Percentiles rank a stretch among this genome's conserved stretches.
These are phyloP conservation scores for Rhazya stricta DNA, from an alignment of 257 asterid species.

Conservation along the genomic window DNA sequence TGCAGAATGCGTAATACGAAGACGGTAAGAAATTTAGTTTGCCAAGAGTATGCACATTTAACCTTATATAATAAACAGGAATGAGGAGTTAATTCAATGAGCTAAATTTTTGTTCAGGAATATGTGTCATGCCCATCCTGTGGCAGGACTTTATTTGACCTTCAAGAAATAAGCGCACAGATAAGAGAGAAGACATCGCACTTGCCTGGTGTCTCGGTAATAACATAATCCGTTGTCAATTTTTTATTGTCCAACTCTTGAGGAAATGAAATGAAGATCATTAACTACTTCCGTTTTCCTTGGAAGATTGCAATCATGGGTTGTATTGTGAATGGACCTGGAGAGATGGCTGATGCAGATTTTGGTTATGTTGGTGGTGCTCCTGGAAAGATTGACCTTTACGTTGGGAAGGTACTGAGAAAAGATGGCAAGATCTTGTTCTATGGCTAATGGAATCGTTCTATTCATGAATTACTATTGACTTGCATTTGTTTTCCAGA, in stretches of 20 bases:
- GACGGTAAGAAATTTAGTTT: conserved; percentile 51
- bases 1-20: conserved; percentile 99
- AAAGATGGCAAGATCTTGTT: background rate
- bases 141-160: conserved; percentile 94
- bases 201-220: conserved; percentile 98
- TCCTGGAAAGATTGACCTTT: conserved; percentile 98
- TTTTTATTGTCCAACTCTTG: background rate
- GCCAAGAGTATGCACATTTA: conserved; percentile 2
- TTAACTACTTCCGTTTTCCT: conserved; percentile 5
- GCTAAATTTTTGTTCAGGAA: conserved; percentile 50
- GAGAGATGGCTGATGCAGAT: conserved; percentile 99
- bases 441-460: background rate
- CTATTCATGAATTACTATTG: background rate
- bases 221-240: conserved; percentile 16
- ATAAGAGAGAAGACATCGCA: conserved; percentile 94
- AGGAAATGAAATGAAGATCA: background rate
- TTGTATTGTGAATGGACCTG: conserved; percentile 98
- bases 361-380: conserved; percentile 99
- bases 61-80: background rate
- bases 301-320: conserved; percentile 99
- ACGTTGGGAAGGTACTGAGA: conserved; percentile 79
- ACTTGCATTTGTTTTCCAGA: conserved; percentile 29
- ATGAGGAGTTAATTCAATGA: conserved; percentile 1
- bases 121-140: conserved; percentile 99
- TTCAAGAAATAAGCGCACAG: conserved; percentile 94